Conservation (phyloP, 2,329 filamentous ascomycete genomes). For the Alternaria ventricosa region DNA sequence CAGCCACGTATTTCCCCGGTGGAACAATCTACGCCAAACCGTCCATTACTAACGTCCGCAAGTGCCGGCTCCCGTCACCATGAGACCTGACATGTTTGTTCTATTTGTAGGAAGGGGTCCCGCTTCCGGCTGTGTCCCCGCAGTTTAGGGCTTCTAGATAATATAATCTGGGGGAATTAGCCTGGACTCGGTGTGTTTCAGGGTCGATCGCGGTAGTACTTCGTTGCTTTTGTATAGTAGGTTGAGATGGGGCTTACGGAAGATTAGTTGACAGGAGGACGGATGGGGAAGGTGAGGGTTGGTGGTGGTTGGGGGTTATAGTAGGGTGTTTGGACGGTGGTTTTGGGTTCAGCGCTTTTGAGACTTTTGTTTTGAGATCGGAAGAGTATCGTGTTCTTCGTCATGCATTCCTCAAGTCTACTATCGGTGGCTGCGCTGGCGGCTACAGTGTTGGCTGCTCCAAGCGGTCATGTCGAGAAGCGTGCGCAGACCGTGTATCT, state of each 20-base stretch:
- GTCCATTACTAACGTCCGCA: background rate
- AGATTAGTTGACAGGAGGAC: background rate
- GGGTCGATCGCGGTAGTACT: background rate
- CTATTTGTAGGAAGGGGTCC: background rate
- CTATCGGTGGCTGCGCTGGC: constrained; percentile 28
- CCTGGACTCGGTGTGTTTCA: background rate
- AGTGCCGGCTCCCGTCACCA: background rate
- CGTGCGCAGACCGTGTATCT: constrained; percentile 59
- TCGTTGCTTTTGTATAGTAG: background rate
- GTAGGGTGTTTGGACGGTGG: background rate
- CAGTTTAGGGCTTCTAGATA: background rate
- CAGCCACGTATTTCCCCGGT: background rate
- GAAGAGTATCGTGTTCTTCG: background rate
- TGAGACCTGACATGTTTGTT: background rate
- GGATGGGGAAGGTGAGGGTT: background rate
- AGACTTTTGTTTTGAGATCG: background rate
- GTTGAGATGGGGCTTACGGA: background rate
- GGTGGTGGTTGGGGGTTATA: background rate
- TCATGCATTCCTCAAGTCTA: constrained; percentile 18
- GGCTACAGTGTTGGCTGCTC: constrained; percentile 30
- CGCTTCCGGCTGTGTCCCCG: background rate
- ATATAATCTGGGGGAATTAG: constrained; percentile 5
- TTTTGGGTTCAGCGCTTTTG: background rate
- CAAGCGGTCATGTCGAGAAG: constrained; percentile 28
- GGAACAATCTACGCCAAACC: background rate